These are phyloP conservation scores for Vaccinium darrowii DNA, from an alignment of 148 eudicot species.

Conservation along the genomic window DNA sequence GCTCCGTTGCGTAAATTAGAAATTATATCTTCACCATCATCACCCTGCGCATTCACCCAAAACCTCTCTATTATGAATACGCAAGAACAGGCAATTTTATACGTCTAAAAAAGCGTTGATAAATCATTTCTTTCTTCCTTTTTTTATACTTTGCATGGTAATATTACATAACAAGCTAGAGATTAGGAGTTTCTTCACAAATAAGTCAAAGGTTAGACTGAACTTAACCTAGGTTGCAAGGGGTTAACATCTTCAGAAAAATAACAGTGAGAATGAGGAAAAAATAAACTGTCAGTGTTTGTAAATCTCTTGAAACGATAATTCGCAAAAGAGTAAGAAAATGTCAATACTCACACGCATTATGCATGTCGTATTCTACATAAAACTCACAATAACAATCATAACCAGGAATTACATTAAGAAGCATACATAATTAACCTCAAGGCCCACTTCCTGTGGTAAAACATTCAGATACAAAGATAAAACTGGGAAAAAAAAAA, in stretches of 20 bases:
- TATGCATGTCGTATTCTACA: background rate
- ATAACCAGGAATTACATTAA: background rate
- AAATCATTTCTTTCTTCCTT: background rate
- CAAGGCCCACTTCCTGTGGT: background rate
- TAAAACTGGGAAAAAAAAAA: background rate
- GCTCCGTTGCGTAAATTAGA: slow-evolving; percentile 77
- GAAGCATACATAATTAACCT: too few species aligned
- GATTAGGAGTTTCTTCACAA: background rate
- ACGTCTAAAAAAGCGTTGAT: background rate
- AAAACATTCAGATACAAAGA: background rate
- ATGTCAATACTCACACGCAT: background rate
- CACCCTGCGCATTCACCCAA: slow-evolving; percentile 46
- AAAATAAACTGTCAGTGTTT: background rate
- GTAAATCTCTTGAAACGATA: background rate
- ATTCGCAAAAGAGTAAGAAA: background rate
- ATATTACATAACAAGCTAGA: background rate
- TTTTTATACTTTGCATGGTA: background rate
- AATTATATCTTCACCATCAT: slow-evolving; percentile 64
- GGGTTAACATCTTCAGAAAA: background rate
- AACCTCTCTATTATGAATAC: background rate
- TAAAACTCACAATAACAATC: background rate
- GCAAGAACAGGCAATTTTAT: background rate
- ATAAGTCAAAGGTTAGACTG: background rate
- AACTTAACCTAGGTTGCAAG: background rate
- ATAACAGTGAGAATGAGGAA: background rate